phyloP scores from a whole-genome alignment of 1,284 basidiomycete species.

The Athelia sp. region DNA sequence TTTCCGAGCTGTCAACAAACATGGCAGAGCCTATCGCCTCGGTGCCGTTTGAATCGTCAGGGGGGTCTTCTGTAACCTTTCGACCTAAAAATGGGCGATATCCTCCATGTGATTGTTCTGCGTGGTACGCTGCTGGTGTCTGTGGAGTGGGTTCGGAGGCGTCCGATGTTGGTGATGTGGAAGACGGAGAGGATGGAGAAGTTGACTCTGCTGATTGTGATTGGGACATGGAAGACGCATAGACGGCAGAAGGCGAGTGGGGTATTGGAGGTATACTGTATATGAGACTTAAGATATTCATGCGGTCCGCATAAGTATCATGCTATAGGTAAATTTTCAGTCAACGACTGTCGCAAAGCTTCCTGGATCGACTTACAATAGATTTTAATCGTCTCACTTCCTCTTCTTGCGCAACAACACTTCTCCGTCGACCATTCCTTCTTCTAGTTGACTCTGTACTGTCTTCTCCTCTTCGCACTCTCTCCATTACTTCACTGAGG shows the following conservation, averaged over 20 bases:
- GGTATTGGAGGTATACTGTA: constrained; percentile 76
- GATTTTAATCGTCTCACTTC: constrained; percentile 76
- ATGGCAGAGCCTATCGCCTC: constrained; percentile 44
- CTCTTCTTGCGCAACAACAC: constrained; percentile 80
- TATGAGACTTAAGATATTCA: constrained; percentile 82
- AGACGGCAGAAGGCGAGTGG: constrained; percentile 52
- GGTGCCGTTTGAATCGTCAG: constrained; percentile 31
- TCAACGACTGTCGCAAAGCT: constrained; percentile 10
- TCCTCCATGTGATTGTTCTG: constrained; percentile 32
- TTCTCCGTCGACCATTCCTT: constrained; percentile 59
- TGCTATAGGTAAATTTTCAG: constrained; percentile 42
- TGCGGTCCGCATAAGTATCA: constrained; percentile 83
- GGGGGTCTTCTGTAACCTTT: constrained; percentile 21
- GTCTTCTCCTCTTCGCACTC: constrained; percentile 78
- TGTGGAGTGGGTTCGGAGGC: constrained; percentile 38
- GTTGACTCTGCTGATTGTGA: constrained; percentile 51
- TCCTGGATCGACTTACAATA: constrained; percentile 54
- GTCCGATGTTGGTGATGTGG: constrained; percentile 50
- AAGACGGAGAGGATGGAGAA: constrained; percentile 42
- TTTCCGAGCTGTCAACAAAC: constrained; percentile 27
- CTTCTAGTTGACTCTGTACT: constrained; percentile 54
- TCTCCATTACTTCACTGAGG: constrained; percentile 82
- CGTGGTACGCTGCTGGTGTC: constrained; percentile 28
- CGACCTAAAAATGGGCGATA: constrained; percentile 11
- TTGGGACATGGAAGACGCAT: constrained; percentile 36